Conservation (phyloP, 495 filamentous ascomycete genomes). For the Penicillium crystallinum region DNA sequence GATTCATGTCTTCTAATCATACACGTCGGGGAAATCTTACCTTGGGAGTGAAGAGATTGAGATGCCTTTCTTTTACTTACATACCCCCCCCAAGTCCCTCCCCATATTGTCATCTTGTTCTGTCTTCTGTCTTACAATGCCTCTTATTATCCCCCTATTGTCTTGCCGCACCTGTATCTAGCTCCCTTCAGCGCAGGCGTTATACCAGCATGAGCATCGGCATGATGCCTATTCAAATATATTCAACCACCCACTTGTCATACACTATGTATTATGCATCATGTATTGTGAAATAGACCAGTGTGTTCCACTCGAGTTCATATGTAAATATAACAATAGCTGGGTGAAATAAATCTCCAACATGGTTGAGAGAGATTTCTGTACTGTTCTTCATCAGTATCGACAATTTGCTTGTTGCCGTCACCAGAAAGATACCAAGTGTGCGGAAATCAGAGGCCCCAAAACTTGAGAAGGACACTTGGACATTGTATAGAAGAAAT, state of each 20-base stretch:
- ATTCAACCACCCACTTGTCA: background rate
- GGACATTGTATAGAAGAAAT: background rate
- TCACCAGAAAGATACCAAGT: background rate
- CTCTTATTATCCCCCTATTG: background rate
- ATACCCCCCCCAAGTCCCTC: background rate
- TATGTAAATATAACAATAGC: background rate
- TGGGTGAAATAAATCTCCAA: too few relatives aligned
- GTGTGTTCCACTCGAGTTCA: background rate
- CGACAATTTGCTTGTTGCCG: background rate
- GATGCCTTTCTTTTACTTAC: background rate
- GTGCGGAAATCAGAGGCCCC: background rate
- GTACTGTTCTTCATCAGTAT: background rate
- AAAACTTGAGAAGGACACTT: background rate
- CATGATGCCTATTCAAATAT: conserved; percentile 20
- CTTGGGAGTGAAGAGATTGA: background rate
- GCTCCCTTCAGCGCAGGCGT: conserved; percentile 28
- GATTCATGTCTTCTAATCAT: conserved; percentile 3
- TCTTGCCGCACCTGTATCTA: conserved; percentile 22
- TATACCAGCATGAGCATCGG: conserved; percentile 32
- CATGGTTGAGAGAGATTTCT: too few relatives aligned
- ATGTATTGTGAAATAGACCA: too few relatives aligned
- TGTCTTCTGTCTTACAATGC: conserved; percentile 5
- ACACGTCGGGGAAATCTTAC: background rate
- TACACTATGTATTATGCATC: too few relatives aligned
- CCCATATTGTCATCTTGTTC: conserved; percentile 5